Evolutionary conservation across 768 basidiomycete genomes (phyloP).

Genomic region (Termitomyces eurrhizus): DNA sequence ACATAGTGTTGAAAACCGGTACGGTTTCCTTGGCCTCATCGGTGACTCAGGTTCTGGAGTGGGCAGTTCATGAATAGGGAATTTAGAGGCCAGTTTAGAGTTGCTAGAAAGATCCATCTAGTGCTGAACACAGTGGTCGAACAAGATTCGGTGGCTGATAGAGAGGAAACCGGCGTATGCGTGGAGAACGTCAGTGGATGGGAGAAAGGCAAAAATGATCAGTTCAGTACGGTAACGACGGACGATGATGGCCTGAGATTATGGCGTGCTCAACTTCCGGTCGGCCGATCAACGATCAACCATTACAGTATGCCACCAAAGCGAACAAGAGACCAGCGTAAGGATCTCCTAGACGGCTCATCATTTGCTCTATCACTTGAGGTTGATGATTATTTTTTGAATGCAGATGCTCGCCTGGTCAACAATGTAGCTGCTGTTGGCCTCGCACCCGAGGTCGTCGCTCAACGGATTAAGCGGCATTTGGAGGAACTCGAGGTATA

Average conservation of each 20-base stretch:
- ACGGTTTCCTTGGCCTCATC: constrained; percentile 60
- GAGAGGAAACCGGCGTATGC: background rate
- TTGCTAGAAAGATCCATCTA: constrained; percentile 36
- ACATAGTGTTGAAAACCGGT: constrained; percentile 87
- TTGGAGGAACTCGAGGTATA: constrained; percentile 82
- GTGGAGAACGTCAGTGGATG: constrained; percentile 6
- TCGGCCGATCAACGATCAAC: constrained; percentile 20
- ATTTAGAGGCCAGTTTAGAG: constrained; percentile 28
- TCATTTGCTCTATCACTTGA: background rate
- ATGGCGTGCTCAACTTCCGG: constrained; percentile 24
- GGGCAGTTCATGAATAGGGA: constrained; percentile 51
- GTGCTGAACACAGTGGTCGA: constrained; percentile 2
- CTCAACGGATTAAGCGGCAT: constrained; percentile 72
- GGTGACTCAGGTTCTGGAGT: constrained; percentile 85
- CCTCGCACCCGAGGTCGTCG: constrained; percentile 62
- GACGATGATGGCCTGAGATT: constrained; percentile 1
- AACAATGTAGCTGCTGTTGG: constrained; percentile 36
- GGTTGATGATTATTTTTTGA: constrained; percentile 7
- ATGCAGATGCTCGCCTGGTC: constrained; percentile 46
- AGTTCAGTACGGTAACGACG: background rate
- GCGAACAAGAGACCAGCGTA: constrained; percentile 47
- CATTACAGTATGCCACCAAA: constrained; percentile 52
- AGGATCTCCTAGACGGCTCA: constrained; percentile 14
- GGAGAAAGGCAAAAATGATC: background rate
- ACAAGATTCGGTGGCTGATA: constrained; percentile 4